Percentiles rank a stretch among this genome's conserved stretches.
Evolutionary conservation across 345 rosid genomes (phyloP).

Genomic region (Linum lewisii): DNA sequence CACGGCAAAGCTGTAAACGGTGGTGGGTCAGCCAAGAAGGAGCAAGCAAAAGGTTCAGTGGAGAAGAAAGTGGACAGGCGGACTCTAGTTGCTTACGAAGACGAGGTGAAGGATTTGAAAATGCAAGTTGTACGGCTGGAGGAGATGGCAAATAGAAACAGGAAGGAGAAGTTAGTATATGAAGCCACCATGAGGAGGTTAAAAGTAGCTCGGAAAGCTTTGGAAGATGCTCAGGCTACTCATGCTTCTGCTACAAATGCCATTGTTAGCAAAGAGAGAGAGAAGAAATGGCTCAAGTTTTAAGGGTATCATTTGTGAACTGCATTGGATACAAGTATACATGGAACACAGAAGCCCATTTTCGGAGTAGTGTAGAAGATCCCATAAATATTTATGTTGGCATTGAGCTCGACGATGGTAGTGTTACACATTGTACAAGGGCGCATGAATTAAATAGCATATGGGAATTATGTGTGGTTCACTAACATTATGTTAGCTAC

Average conservation of each 20-base stretch:
- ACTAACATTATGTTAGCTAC: too few species aligned
- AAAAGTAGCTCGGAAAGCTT: conserved; percentile 46
- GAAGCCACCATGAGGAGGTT: conserved; percentile 74
- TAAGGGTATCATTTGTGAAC: conserved; percentile 19
- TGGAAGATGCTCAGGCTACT: conserved; percentile 58
- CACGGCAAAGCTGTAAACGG: too few species aligned
- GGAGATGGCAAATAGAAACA: conserved; percentile 72
- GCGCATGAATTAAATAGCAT: too few species aligned
- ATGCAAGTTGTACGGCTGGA: conserved; percentile 50
- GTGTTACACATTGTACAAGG: too few species aligned
- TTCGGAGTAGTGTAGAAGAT: too few species aligned
- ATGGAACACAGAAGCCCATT: too few species aligned
- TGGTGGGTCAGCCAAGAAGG: conserved; percentile 31
- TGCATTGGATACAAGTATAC: too few species aligned
- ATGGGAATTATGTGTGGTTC: too few species aligned
- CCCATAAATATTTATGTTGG: too few species aligned
- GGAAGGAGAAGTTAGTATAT: conserved; percentile 60
- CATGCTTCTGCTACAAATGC: conserved; percentile 66
- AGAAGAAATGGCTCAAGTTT: conserved; percentile 93
- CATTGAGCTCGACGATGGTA: too few species aligned
- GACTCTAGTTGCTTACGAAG: conserved; percentile 58
- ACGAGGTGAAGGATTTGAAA: conserved; percentile 62
- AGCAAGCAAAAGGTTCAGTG: conserved; percentile 32
- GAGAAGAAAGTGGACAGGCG: conserved; percentile 57
- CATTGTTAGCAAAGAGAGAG: conserved; percentile 63